Evolutionary conservation across 2,329 filamentous ascomycete genomes (phyloP).

Genomic region (Fusarium guadeloupense): DNA sequence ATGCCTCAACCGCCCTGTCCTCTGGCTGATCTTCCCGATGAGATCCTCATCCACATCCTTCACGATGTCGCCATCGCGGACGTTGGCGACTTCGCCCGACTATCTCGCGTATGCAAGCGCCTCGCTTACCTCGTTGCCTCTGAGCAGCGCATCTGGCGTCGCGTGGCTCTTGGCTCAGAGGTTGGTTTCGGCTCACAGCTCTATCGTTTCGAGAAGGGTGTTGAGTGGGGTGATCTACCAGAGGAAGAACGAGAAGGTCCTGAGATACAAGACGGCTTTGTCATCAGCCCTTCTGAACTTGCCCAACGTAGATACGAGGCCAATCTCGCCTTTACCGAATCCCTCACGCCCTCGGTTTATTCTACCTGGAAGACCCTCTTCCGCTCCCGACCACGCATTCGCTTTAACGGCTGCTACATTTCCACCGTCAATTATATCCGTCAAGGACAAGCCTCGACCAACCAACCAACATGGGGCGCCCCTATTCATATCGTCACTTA

Average conservation of each 20-base stretch:
- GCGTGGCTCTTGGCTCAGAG: constrained; percentile 73
- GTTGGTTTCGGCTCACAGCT: constrained; percentile 87
- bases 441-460: constrained; percentile 76
- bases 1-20: constrained; percentile 81
- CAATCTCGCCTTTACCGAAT: constrained; percentile 50
- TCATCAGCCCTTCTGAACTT: constrained; percentile 52
- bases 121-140: constrained; percentile 85
- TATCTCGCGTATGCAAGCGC: constrained; percentile 84
- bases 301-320: constrained; percentile 46
- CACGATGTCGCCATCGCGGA: constrained; percentile 76
- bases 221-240: constrained; percentile 63
- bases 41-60: constrained; percentile 84
- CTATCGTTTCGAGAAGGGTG: constrained; percentile 75
- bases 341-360: constrained; percentile 58
- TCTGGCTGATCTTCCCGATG: constrained; percentile 79
- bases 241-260: constrained; percentile 46
- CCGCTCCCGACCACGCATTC: constrained; percentile 81
- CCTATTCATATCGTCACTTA: constrained; percentile 97
- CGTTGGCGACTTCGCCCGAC: constrained; percentile 77
- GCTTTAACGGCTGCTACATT: constrained; percentile 97
- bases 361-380: constrained; percentile 75
- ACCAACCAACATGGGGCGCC: constrained; percentile 77
- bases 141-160: constrained; percentile 88
- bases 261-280: constrained; percentile 44
- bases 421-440: constrained; percentile 95